phyloP scores from a whole-genome alignment of 2,329 filamentous ascomycete species.

The Dryadomyces sulphureus region DNA sequence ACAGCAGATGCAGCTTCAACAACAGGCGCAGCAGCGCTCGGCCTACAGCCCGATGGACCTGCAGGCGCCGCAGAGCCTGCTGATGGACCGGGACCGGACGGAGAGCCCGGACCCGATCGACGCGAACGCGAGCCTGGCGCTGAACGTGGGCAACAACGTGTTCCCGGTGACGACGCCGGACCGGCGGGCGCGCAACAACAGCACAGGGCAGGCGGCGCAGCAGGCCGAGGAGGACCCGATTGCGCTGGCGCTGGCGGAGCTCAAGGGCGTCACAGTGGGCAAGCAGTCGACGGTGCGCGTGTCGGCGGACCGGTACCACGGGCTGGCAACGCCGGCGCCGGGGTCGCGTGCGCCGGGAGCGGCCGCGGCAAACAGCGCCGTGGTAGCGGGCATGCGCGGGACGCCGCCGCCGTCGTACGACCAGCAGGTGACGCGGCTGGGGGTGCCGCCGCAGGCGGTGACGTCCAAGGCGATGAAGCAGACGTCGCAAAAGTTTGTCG shows the following conservation, averaged over 20 bases:
- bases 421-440: slow-evolving; percentile 60
- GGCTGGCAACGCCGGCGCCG: slow-evolving; percentile 71
- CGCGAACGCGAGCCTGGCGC: slow-evolving; percentile 77
- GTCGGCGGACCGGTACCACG: slow-evolving; percentile 90
- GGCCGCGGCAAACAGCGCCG: slow-evolving; percentile 21
- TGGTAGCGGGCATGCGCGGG: slow-evolving; percentile 46
- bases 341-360: slow-evolving; percentile 19
- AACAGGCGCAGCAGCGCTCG: slow-evolving; percentile 4
- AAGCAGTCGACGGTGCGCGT: slow-evolving; percentile 74
- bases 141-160: slow-evolving; percentile 92
- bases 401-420: slow-evolving; percentile 85
- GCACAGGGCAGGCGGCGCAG: slow-evolving; percentile 23
- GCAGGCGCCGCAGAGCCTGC: slow-evolving; percentile 20
- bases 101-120: slow-evolving; percentile 75
- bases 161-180: slow-evolving; percentile 75
- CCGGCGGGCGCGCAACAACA: slow-evolving; percentile 14
- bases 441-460: slow-evolving; percentile 79
- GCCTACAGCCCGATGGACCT: neutral
- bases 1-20: slow-evolving; percentile 1
- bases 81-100: slow-evolving; percentile 23
- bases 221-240: slow-evolving; percentile 75
- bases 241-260: slow-evolving; percentile 77
- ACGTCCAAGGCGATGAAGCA: slow-evolving; percentile 94
- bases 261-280: slow-evolving; percentile 63
- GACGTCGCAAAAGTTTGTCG: slow-evolving; percentile 75